These are phyloP conservation scores for Gracilaria caudata DNA, from an alignment of 23 red algal species.

Conservation along the genomic window DNA sequence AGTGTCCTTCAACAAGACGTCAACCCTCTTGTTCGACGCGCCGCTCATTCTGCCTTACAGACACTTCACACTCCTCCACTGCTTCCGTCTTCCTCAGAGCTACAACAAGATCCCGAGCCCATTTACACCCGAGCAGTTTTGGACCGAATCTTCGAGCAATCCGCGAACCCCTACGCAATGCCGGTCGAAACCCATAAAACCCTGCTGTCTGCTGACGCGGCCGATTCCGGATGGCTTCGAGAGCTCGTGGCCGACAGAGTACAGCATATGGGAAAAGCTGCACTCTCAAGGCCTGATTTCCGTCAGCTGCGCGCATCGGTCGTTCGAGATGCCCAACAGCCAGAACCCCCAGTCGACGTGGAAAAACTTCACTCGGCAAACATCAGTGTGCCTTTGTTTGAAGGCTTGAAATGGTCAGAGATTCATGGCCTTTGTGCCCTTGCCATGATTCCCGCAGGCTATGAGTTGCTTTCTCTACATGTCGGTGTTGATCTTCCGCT, in stretches of 20 bases:
- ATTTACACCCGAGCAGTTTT: neutral
- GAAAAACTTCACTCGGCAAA: neutral
- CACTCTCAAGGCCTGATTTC: conserved; percentile 40
- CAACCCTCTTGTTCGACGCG: conserved; percentile 19
- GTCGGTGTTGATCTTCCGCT: conserved; percentile 34
- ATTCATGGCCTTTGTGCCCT: conserved; percentile 52
- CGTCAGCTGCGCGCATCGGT: conserved; percentile 1
- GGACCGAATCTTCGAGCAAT: conserved; percentile 39
- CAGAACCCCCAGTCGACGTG: neutral
- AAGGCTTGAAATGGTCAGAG: conserved; percentile 40
- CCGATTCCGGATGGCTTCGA: conserved; percentile 11
- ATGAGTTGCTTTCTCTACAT: conserved; percentile 34
- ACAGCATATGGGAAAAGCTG: conserved; percentile 31
- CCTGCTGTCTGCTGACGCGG: neutral
- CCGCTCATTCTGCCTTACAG: conserved; percentile 25
- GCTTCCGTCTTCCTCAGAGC: neutral
- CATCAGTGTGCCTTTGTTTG: conserved; percentile 32
- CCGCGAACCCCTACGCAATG: neutral
- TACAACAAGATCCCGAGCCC: neutral
- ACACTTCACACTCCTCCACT: neutral
- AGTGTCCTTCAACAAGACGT: conserved; percentile 1
- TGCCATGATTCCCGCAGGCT: conserved; percentile 34
- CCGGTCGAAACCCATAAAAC: neutral
- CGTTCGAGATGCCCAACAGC: neutral
- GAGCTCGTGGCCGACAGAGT: conserved; percentile 38